phyloP scores from a whole-genome alignment of 805 yeast species.

The Candida silvicultrix region DNA sequence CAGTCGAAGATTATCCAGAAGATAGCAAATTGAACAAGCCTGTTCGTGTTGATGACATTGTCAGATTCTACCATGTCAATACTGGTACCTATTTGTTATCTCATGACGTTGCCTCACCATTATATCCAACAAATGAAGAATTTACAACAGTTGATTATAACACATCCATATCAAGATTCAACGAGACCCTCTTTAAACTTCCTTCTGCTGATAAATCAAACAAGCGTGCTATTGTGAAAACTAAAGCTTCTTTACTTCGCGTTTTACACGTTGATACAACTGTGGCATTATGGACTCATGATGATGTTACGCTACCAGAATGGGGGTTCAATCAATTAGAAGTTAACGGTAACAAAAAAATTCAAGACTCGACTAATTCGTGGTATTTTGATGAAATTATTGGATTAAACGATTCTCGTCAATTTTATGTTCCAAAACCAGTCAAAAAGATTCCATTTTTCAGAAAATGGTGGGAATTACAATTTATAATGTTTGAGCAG shows the following conservation, averaged over 20 bases:
- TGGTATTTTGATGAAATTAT: constrained; percentile 76
- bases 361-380: constrained; percentile 55
- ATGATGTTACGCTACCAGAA: constrained; percentile 79
- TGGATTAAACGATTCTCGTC: constrained; percentile 58
- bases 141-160: constrained; percentile 70
- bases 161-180: constrained; percentile 46
- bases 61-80: constrained; percentile 75
- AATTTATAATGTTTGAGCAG: constrained; percentile 82
- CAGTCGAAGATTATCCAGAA: constrained; percentile 41
- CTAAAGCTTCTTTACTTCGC: constrained; percentile 64
- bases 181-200: constrained; percentile 75
- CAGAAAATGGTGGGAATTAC: constrained; percentile 86
- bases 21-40: constrained; percentile 35
- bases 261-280: constrained; percentile 78
- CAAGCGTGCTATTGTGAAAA: constrained; percentile 47
- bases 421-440: constrained; percentile 55
- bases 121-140: constrained; percentile 89
- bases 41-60: constrained; percentile 62
- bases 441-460: constrained; percentile 65
- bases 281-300: constrained; percentile 93
- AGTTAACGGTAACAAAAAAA: constrained; percentile 88
- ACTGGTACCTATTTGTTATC: constrained; percentile 78
- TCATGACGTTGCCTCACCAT: constrained; percentile 96
- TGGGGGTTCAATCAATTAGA: constrained; percentile 94
- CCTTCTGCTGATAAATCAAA: constrained; percentile 52